phyloP scores from a whole-genome alignment of 768 basidiomycete species.

The Psilocybe subaeruginosa region DNA sequence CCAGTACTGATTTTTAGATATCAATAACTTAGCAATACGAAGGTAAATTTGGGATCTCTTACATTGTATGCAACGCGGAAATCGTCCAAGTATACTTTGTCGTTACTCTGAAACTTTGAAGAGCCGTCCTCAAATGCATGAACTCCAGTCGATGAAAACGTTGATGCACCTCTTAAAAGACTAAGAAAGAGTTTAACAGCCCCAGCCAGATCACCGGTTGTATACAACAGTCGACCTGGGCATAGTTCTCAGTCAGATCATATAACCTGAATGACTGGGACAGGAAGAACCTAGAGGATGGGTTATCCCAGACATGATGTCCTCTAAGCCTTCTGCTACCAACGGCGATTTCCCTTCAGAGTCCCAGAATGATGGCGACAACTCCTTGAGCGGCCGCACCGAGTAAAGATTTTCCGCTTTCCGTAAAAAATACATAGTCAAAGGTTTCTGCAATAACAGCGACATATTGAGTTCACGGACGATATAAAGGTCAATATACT shows the following conservation, averaged over 20 bases:
- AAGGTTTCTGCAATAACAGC: slow-evolving; percentile 62
- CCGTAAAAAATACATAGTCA: slow-evolving; percentile 82
- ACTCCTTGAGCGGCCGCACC: slow-evolving; percentile 48
- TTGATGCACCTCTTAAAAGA: slow-evolving; percentile 56
- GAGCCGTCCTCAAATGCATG: slow-evolving; percentile 16
- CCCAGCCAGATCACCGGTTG: slow-evolving; percentile 79
- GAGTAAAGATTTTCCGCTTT: slow-evolving; percentile 69
- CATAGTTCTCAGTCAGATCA: neutral
- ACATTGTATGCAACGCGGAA: slow-evolving; percentile 87
- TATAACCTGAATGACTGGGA: neutral
- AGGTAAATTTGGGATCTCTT: slow-evolving; percentile 20
- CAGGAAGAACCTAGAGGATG: slow-evolving; percentile 67
- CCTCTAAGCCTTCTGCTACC: slow-evolving; percentile 53
- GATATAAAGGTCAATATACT: slow-evolving; percentile 30
- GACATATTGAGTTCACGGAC: neutral
- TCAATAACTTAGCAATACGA: neutral
- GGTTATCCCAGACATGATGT: slow-evolving; percentile 73
- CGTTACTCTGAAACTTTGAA: slow-evolving; percentile 41
- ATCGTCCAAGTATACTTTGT: slow-evolving; percentile 83
- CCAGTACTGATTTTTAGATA: slow-evolving; percentile 58
- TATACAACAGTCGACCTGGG: slow-evolving; percentile 84
- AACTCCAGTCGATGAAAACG: slow-evolving; percentile 13
- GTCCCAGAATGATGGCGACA: slow-evolving; percentile 85
- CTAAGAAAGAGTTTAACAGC: slow-evolving; percentile 82
- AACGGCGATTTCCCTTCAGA: slow-evolving; percentile 55